Percentiles rank a stretch among this genome's conserved stretches.
phyloP scores from a whole-genome alignment of 352 stramenopile genomes.

The Pythium rhizo-oryzae region DNA sequence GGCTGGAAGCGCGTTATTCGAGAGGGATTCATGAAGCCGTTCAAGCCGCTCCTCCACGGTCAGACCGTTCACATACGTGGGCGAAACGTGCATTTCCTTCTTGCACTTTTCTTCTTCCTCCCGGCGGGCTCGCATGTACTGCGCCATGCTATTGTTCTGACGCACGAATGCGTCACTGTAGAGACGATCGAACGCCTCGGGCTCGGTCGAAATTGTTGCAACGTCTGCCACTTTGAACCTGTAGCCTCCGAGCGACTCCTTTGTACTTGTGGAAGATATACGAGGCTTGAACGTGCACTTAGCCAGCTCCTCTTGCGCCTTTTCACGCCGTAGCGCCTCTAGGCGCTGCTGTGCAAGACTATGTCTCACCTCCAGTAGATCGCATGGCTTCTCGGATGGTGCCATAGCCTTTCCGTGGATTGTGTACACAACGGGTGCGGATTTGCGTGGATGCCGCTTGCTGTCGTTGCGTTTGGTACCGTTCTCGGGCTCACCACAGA shows the following conservation, averaged over 20 bases:
- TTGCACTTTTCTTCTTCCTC: slow-evolving; percentile 49
- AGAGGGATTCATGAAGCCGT: slow-evolving; percentile 41
- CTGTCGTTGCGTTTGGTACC: background rate
- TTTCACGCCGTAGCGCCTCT: slow-evolving; percentile 35
- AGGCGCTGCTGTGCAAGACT: slow-evolving; percentile 27
- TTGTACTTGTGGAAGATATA: slow-evolving; percentile 15
- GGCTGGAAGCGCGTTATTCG: slow-evolving; percentile 45
- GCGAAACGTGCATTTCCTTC: slow-evolving; percentile 39
- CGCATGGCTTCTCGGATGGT: background rate
- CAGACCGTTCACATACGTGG: slow-evolving; percentile 54
- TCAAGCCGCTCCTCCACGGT: slow-evolving; percentile 54
- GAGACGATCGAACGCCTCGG: slow-evolving; percentile 44
- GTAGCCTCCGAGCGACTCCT: slow-evolving; percentile 9
- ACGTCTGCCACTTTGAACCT: slow-evolving; percentile 2
- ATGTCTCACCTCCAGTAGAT: slow-evolving; percentile 43
- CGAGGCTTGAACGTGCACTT: slow-evolving; percentile 60
- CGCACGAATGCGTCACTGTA: slow-evolving; percentile 59
- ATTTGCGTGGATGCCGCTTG: background rate
- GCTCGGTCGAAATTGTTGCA: background rate
- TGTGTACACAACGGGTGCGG: slow-evolving; percentile 8
- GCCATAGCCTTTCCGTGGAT: slow-evolving; percentile 17
- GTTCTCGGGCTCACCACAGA: background rate
- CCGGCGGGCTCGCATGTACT: slow-evolving; percentile 42
- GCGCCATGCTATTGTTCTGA: slow-evolving; percentile 43
- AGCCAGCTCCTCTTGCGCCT: slow-evolving; percentile 42